Conservation (phyloP, 345 rosid species). For the Raphanus raphanistrum region DNA sequence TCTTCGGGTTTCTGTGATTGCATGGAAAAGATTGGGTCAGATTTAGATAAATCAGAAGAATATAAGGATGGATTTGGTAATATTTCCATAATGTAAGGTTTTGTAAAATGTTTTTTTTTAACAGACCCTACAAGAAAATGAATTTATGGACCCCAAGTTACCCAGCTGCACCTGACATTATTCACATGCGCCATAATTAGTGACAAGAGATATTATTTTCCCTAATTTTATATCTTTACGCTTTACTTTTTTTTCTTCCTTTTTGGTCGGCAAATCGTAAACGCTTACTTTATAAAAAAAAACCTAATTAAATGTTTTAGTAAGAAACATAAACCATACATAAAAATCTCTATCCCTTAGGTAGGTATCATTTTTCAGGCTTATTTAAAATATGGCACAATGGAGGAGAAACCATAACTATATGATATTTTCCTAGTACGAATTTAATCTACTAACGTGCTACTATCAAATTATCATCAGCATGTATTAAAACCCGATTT, state of each 20-base stretch:
- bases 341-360: neutral
- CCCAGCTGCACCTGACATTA: slow-evolving; percentile 32
- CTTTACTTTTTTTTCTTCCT: neutral
- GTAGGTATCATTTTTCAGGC: neutral
- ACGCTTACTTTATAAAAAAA: neutral
- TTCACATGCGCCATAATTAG: slow-evolving; percentile 34
- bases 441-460: neutral
- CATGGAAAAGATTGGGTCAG: neutral
- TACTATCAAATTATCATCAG: too few species aligned
- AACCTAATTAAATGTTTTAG: neutral
- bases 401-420: neutral
- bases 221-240: slow-evolving; percentile 19
- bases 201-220: slow-evolving; percentile 18
- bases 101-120: neutral
- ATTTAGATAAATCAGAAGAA: neutral
- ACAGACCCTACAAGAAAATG: neutral
- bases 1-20: slow-evolving; percentile 44
- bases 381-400: neutral
- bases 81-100: neutral
- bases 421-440: neutral
- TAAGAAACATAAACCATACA: slow-evolving; percentile 12
- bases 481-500: neutral
- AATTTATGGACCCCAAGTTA: slow-evolving; percentile 12
- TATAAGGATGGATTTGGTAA: neutral
- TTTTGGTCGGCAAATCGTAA: slow-evolving; percentile 28